Conservation (phyloP, 768 basidiomycete species). For the Auriscalpium vulgare region DNA sequence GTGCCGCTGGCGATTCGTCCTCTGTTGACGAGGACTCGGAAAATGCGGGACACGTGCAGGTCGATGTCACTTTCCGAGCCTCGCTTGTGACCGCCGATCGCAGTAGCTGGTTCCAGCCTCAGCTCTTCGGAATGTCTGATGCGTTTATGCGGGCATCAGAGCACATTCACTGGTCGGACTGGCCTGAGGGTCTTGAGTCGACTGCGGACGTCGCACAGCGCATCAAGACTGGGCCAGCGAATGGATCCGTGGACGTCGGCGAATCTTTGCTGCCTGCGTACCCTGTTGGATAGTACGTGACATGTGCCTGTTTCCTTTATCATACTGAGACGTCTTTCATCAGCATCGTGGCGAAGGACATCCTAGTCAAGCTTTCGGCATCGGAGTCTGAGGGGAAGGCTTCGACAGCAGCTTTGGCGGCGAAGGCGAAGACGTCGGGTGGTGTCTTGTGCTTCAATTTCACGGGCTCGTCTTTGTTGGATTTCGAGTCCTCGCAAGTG, state of each 20-base stretch:
- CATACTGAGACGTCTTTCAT: neutral
- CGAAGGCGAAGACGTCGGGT: neutral
- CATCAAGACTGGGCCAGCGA: neutral
- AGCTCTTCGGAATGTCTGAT: conserved; percentile 16
- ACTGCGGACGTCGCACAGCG: neutral
- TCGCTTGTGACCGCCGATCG: conserved; percentile 18
- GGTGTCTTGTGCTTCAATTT: conserved; percentile 13
- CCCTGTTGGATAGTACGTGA: neutral
- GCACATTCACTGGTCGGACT: conserved; percentile 10
- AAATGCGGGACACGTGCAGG: neutral
- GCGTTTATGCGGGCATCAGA: neutral
- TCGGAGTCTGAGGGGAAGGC: neutral
- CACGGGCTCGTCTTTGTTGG: neutral
- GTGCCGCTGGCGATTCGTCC: neutral
- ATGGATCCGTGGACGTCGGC: neutral
- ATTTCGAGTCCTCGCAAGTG: neutral
- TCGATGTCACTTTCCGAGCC: conserved; percentile 10
- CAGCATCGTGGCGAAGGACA: neutral
- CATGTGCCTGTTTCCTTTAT: neutral
- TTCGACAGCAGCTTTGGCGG: neutral
- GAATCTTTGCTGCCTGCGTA: neutral
- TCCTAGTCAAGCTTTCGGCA: neutral
- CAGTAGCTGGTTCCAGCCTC: conserved; percentile 19
- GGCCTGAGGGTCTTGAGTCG: neutral
- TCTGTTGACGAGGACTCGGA: neutral